Evolutionary conservation across 306 rosid species (phyloP).

Genomic region (Astragalus membranaceus): DNA sequence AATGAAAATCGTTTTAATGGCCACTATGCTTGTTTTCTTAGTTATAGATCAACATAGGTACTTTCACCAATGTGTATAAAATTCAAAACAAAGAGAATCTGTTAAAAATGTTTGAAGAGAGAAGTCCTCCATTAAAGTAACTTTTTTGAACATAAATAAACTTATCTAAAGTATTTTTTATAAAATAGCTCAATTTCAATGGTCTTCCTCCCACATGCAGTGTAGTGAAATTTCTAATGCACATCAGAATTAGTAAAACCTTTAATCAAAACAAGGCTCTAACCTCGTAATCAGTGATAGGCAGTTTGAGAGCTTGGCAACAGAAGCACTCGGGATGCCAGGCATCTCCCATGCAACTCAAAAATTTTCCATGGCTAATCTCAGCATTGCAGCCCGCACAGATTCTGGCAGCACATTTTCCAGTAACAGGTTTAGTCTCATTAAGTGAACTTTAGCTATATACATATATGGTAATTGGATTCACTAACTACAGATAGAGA

Average conservation of each 20-base stretch:
- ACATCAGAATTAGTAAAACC: not conserved
- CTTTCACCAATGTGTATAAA: too few relatives aligned
- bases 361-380: conserved; percentile 69
- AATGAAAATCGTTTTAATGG: too few relatives aligned
- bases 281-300: conserved; percentile 91
- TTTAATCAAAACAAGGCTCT: conserved; percentile 1
- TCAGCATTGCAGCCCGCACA: conserved; percentile 89
- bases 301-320: conserved; percentile 67
- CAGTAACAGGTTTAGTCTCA: conserved; percentile 11
- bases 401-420: conserved; percentile 40
- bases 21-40: too few relatives aligned
- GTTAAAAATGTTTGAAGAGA: too few relatives aligned
- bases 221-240: conserved; percentile 16
- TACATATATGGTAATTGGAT: not conserved
- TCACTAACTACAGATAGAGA: not conserved
- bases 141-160: not conserved
- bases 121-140: too few relatives aligned
- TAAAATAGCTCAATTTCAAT: not conserved
- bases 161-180: not conserved
- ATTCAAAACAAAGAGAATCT: too few relatives aligned
- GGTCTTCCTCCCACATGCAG: not conserved
- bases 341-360: conserved; percentile 68
- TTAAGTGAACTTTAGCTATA: not conserved
- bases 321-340: conserved; percentile 97
- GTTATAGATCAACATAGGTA: too few relatives aligned